Evolutionary conservation across 1,284 basidiomycete genomes (phyloP).

Genomic region (Austropuccinia psidii): DNA sequence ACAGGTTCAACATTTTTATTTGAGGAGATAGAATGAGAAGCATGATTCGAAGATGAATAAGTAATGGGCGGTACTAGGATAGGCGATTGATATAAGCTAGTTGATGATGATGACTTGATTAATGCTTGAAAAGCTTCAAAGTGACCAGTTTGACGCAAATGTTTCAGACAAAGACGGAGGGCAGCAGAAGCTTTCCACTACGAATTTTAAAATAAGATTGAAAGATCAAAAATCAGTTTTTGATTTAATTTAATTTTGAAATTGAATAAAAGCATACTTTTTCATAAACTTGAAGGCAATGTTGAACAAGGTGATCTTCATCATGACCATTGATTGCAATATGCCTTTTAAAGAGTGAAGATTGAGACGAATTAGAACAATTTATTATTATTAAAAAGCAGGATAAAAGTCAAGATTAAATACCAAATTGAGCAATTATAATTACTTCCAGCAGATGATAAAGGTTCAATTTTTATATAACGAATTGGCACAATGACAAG

Average conservation of each 20-base stretch:
- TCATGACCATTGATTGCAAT: constrained; percentile 22
- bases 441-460: constrained; percentile 30
- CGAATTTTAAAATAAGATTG: background rate
- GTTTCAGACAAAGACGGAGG: constrained; percentile 55
- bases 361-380: no score
- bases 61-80: constrained; percentile 4
- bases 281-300: constrained; percentile 20
- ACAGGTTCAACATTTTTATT: background rate
- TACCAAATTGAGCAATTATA: constrained; percentile 37
- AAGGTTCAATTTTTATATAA: constrained; percentile 34
- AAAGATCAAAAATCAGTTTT: background rate
- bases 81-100: constrained; percentile 13
- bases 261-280: background rate
- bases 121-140: constrained; percentile 30
- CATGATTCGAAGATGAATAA: background rate
- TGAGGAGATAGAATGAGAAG: background rate
- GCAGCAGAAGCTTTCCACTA: constrained; percentile 61
- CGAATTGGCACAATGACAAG: constrained; percentile 19
- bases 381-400: no score
- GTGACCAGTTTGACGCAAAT: constrained; percentile 34
- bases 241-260: background rate
- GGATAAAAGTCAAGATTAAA: background rate
- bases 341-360: constrained; percentile 10
- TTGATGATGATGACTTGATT: constrained; percentile 9
- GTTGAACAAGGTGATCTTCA: constrained; percentile 17